Base-by-base conservation (phyloP, 1,284 basidiomycete species). In the Ustilago esculenta region DNA sequence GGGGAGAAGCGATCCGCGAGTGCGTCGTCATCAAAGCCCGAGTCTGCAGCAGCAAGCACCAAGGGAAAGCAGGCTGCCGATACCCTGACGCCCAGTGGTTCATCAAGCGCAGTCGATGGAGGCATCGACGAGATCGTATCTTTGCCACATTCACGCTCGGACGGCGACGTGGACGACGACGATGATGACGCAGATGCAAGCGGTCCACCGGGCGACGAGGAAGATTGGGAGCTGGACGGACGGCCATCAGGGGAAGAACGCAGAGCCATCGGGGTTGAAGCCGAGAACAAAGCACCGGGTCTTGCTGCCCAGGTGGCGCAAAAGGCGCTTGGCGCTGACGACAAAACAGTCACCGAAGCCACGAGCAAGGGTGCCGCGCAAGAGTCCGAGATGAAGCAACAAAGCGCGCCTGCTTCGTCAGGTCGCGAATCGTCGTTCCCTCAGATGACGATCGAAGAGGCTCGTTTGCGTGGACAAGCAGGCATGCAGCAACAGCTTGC, bases 361-460 rank as follows among this genome's bases (percentile, higher is more conserved):
- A 64, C 58, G 5, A 56, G 50, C 27, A 20, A 60, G 12, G 61
- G 54, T 12, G 49, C 42, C 15, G 27, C 40, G 43, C 30, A 55
- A 30, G 47, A 25, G 20, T 45, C 37, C 18, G 35, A 42, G 27
- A 43, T 43, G 36, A 51, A 64, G 44, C n/a, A 59, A 32, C 35
- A 48, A 20, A 35, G 24, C 17, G 15, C 39, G 23, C 37, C 52
- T 17, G 20, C 11, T 9, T 40, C 57, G 21, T 40, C 41, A 3
- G 21, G 42, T 4, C 52, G 37, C 10, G 45, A 52, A 14, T 34
- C 65, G 47, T 46, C 51, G 14, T 66, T 73, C 46, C 66, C 68
- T 1, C 50, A 71, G 30, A 73, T 77, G 50, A 73, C 64, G 33
- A 70, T 77, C 47, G 71, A 74, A 37, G 72, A 75, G 55, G 76